phyloP scores from a whole-genome alignment of 164 flowering plant genomes.

The Aristolochia californica region DNA sequence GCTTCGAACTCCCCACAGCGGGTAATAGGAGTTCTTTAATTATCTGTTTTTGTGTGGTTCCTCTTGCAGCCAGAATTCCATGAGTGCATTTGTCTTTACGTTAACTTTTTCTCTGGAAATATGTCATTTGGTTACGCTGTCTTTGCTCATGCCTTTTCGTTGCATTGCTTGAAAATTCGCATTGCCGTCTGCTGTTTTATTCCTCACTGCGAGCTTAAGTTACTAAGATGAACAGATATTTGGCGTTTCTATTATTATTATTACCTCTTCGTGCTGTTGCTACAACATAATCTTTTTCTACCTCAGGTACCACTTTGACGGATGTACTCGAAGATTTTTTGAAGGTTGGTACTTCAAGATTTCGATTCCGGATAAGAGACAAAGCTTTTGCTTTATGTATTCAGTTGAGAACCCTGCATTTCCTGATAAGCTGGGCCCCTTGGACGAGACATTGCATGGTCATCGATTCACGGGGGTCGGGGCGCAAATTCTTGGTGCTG shows the following conservation, averaged over 20 bases:
- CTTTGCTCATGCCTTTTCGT: neutral
- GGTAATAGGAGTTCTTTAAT: conserved; percentile 31
- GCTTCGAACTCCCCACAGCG: conserved; percentile 95
- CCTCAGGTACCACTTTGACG: conserved; percentile 79
- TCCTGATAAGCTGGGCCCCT: conserved; percentile 27
- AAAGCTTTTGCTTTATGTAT: conserved; percentile 96
- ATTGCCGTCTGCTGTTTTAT: neutral
- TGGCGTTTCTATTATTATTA: no score
- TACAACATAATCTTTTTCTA: neutral
- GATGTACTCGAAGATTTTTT: conserved; percentile 59
- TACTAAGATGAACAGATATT: no score
- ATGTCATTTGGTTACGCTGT: neutral
- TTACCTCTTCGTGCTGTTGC: no score
- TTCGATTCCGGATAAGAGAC: conserved; percentile 63
- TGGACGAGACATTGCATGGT: conserved; percentile 55
- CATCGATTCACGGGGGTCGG: conserved; percentile 84
- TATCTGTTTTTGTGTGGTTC: no score
- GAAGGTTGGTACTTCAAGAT: conserved; percentile 99
- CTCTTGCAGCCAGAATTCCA: no score
- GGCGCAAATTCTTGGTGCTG: conserved; percentile 89
- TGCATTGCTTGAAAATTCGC: neutral
- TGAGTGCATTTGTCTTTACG: no score
- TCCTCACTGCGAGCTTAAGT: no score
- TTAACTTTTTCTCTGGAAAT: neutral
- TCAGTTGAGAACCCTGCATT: conserved; percentile 88